A percentile compares a stretch with the other conserved stretches of the same genome.
These are phyloP conservation scores for Cardamine resedifolia DNA, from an alignment of 345 rosid genomes.

Conservation along the genomic window DNA sequence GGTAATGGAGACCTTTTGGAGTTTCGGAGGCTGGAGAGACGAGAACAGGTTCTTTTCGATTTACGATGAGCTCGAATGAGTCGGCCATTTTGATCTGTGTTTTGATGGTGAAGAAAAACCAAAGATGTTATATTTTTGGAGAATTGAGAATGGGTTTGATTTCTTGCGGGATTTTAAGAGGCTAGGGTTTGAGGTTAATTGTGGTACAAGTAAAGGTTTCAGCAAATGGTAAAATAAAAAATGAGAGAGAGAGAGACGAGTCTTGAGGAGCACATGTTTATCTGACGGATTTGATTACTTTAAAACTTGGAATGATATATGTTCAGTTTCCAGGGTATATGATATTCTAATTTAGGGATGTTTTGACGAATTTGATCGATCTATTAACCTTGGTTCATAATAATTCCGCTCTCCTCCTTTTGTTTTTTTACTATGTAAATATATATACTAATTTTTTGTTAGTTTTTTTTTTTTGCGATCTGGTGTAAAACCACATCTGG, in stretches of 20 bases:
- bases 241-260: background rate
- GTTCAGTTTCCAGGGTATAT: background rate
- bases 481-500: background rate
- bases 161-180: slow-evolving; percentile 7
- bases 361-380: background rate
- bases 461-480: background rate
- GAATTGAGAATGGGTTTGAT: slow-evolving; percentile 15
- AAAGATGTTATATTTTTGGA: slow-evolving; percentile 11
- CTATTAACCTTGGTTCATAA: background rate
- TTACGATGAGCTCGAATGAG: slow-evolving; percentile 47
- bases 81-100: slow-evolving; percentile 43
- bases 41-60: slow-evolving; percentile 50
- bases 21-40: slow-evolving; percentile 71
- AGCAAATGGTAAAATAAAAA: slow-evolving; percentile 16
- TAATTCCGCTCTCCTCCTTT: background rate
- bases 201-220: slow-evolving; percentile 33
- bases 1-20: slow-evolving; percentile 61
- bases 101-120: background rate
- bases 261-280: slow-evolving; percentile 4
- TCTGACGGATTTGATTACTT: background rate
- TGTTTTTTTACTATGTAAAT: background rate
- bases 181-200: slow-evolving; percentile 32
- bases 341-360: background rate
- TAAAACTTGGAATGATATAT: background rate
- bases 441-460: background rate